Conservation (phyloP, 257 asterid species). For the Cordia subcordata region DNA sequence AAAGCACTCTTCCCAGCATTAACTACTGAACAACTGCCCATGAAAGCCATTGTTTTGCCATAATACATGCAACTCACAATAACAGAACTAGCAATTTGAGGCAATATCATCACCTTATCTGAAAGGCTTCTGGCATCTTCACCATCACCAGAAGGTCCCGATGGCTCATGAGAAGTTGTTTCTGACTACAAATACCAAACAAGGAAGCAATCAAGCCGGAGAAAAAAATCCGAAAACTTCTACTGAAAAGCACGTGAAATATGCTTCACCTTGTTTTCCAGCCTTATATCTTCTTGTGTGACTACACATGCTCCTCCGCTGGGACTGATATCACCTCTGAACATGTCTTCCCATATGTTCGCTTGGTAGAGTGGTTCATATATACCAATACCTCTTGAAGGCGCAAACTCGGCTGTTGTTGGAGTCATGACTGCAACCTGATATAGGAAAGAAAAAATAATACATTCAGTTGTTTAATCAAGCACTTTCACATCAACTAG, state of each 20-base stretch:
- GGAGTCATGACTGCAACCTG: slow-evolving; percentile 21
- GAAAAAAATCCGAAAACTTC: neutral
- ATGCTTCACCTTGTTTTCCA: slow-evolving; percentile 52
- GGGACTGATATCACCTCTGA: slow-evolving; percentile 46
- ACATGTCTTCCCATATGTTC: slow-evolving; percentile 78
- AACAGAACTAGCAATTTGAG: neutral
- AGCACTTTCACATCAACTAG: too few relatives aligned
- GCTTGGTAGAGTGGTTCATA: slow-evolving; percentile 68
- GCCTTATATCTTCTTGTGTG: slow-evolving; percentile 36
- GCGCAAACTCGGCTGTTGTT: slow-evolving; percentile 50
- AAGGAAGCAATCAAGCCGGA: neutral
- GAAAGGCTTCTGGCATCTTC: slow-evolving; percentile 43
- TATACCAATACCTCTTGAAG: slow-evolving; percentile 54
- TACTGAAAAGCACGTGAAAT: neutral
- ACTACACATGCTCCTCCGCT: slow-evolving; percentile 34
- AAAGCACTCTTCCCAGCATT: too few relatives aligned
- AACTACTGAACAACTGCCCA: too few relatives aligned
- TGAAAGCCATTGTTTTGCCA: too few relatives aligned
- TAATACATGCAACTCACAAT: too few relatives aligned
- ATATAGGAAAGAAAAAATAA: too few relatives aligned
- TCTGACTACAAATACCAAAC: slow-evolving; percentile 33
- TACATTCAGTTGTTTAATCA: too few relatives aligned
- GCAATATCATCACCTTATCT: slow-evolving; percentile 54
- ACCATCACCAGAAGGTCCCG: slow-evolving; percentile 46
- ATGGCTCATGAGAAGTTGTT: slow-evolving; percentile 54